Percentiles rank a stretch among this genome's conserved stretches.
These are phyloP conservation scores for Sordariomycetes sp. DNA, from an alignment of 2,329 filamentous ascomycete genomes.

Conservation along the genomic window DNA sequence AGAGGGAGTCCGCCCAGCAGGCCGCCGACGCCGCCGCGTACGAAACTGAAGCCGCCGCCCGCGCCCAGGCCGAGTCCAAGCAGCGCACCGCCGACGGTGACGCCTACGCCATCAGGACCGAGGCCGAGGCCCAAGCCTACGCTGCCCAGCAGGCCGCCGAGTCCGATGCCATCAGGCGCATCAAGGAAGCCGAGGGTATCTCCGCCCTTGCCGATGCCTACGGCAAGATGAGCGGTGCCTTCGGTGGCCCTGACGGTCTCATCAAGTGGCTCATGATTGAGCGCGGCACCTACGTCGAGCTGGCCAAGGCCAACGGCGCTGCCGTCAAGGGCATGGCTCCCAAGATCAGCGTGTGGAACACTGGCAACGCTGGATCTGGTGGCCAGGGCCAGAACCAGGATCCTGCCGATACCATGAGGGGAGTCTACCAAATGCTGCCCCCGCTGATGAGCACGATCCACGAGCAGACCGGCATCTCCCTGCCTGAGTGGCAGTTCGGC, in stretches of 20 bases:
- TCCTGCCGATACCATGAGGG: constrained; percentile 56
- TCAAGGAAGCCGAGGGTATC: constrained; percentile 71
- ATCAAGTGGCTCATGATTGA: constrained; percentile 85
- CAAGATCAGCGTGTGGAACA: constrained; percentile 90
- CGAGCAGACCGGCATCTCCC: constrained; percentile 76
- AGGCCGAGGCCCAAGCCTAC: constrained; percentile 29
- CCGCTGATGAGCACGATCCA: constrained; percentile 79
- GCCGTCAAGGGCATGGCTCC: constrained; percentile 72
- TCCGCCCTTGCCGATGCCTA: constrained; percentile 76
- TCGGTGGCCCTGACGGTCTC: constrained; percentile 70
- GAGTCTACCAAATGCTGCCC: constrained; percentile 77
- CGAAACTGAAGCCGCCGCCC: constrained; percentile 53
- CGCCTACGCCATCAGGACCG: constrained; percentile 34
- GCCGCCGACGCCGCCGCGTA: constrained; percentile 58
- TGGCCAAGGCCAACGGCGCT: constrained; percentile 68
- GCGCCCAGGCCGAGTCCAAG: constrained; percentile 35
- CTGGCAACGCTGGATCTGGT: constrained; percentile 40
- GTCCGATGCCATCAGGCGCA: constrained; percentile 47
- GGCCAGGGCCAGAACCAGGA: constrained; percentile 31
- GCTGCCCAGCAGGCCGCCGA: constrained; percentile 42
- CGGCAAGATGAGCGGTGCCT: constrained; percentile 57
- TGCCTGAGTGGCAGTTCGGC: constrained; percentile 69
- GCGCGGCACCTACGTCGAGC: constrained; percentile 66
- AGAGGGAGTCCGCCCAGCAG: constrained; percentile 59
- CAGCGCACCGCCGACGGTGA: constrained; percentile 39